Conservation (phyloP, 495 filamentous ascomycete species). For the Aspergillus nidulans region DNA sequence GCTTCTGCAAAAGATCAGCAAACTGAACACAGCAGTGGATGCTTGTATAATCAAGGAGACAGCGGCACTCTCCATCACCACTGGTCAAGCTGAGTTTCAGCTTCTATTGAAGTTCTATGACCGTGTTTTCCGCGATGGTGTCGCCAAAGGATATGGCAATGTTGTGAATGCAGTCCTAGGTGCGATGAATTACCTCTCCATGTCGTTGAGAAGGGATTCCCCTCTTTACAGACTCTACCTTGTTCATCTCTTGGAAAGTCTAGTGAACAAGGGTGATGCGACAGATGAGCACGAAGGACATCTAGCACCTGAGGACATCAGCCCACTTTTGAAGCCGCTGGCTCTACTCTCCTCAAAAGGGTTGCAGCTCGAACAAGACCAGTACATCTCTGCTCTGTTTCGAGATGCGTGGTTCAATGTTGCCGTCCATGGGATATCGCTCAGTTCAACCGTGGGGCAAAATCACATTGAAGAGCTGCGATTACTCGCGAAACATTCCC, state of each 20-base stretch:
- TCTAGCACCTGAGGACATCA: constrained; percentile 76
- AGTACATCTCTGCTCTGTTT: constrained; percentile 62
- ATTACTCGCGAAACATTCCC: constrained; percentile 77
- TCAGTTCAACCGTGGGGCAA: constrained; percentile 61
- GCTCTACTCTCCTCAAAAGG: constrained; percentile 57
- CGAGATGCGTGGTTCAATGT: constrained; percentile 98
- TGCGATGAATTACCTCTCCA: constrained; percentile 74
- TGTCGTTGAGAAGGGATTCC: constrained; percentile 60
- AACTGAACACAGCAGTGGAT: constrained; percentile 71
- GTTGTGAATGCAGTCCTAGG: constrained; percentile 36
- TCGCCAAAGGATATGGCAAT: constrained; percentile 56
- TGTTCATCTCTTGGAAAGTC: constrained; percentile 76
- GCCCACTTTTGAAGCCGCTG: constrained; percentile 74
- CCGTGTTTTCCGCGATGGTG: constrained; percentile 64
- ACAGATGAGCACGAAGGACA: constrained; percentile 59
- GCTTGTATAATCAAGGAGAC: constrained; percentile 77
- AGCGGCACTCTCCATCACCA: constrained; percentile 68
- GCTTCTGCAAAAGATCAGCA: constrained; percentile 87
- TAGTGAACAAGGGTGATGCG: constrained; percentile 83
- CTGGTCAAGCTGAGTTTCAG: constrained; percentile 72
- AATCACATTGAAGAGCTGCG: constrained; percentile 67
- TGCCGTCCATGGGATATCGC: constrained; percentile 84
- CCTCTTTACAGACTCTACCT: constrained; percentile 73
- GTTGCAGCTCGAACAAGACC: constrained; percentile 50
- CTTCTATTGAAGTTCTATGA: constrained; percentile 79